Conservation (phyloP, 2,329 filamentous ascomycete genomes). For the Myrmaecium sp. region DNA sequence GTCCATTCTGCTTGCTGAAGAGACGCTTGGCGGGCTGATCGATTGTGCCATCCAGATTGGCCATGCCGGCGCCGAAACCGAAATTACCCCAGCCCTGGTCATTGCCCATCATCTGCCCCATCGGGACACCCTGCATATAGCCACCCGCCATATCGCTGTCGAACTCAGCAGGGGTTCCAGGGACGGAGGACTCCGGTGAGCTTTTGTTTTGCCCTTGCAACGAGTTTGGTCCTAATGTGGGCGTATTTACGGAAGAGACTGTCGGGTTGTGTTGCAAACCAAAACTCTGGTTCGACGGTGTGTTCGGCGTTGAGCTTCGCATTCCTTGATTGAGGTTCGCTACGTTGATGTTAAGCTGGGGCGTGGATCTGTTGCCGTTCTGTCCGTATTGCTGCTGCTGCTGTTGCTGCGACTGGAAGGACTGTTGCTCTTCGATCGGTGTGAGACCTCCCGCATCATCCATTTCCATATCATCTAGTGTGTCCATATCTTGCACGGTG, state of each 20-base stretch:
- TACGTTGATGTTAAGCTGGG: slow-evolving; percentile 67
- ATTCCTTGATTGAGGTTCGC: slow-evolving; percentile 59
- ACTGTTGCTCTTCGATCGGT: slow-evolving; percentile 52
- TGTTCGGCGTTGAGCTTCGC: slow-evolving; percentile 70
- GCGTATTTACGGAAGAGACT: slow-evolving; percentile 92
- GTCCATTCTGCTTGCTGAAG: slow-evolving; percentile 63
- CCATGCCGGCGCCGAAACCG: slow-evolving; percentile 19
- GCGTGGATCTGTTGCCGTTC: slow-evolving; percentile 35
- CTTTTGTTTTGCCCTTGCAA: slow-evolving; percentile 41
- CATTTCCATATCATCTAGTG: slow-evolving; percentile 91
- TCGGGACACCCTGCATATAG: slow-evolving; percentile 20
- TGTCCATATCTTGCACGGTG: slow-evolving; percentile 50
- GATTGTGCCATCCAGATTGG: slow-evolving; percentile 38
- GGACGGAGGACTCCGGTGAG: slow-evolving; percentile 49
- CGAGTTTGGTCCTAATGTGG: slow-evolving; percentile 68
- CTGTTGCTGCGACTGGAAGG: slow-evolving; percentile 34
- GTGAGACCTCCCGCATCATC: slow-evolving; percentile 41
- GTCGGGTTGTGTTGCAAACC: slow-evolving; percentile 84
- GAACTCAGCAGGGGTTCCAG: slow-evolving; percentile 54
- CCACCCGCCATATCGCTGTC: slow-evolving; percentile 50
- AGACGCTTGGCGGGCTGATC: slow-evolving; percentile 90
- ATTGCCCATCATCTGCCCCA: slow-evolving; percentile 17
- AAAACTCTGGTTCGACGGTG: slow-evolving; percentile 59
- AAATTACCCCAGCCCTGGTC: slow-evolving; percentile 13
- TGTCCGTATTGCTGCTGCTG: slow-evolving; percentile 37